A percentile compares a stretch with the other conserved stretches of the same genome.
These are phyloP conservation scores for Phlyctochytrium bullatum DNA, from an alignment of 192 early-diverging fungal genomes.

Conservation along the genomic window DNA sequence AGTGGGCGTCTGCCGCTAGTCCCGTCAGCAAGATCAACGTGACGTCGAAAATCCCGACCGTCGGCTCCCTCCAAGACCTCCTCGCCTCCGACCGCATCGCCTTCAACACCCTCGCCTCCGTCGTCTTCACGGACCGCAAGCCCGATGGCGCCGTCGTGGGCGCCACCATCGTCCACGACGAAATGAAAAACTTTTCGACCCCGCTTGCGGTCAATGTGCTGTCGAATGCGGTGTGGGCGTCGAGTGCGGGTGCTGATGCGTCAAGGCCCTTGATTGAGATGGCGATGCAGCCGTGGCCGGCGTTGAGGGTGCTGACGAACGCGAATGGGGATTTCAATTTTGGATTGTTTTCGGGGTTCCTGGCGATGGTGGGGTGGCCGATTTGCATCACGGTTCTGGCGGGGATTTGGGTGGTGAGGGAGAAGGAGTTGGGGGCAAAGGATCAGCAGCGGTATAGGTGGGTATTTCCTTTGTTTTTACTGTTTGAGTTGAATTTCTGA, in stretches of 20 bases:
- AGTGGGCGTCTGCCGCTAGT: neutral
- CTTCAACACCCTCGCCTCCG: neutral
- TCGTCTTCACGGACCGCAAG: neutral
- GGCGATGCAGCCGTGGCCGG: neutral
- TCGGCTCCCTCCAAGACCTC: neutral
- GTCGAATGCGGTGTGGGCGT: neutral
- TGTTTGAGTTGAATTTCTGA: neutral
- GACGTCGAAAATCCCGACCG: neutral
- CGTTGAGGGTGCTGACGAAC: neutral
- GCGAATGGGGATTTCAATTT: neutral
- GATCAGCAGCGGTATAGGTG: constrained; percentile 6
- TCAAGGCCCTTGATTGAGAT: neutral
- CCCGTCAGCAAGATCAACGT: neutral
- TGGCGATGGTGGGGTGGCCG: neutral
- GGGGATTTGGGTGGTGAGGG: neutral
- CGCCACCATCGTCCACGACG: constrained; percentile 6
- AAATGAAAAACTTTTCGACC: neutral
- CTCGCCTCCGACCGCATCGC: neutral
- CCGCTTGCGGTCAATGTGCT: neutral
- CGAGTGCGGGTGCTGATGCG: neutral
- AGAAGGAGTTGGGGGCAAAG: neutral
- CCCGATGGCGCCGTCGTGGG: neutral
- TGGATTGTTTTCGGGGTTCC: too few species aligned
- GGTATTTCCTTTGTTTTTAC: too few species aligned
- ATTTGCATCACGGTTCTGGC: neutral